phyloP scores from a whole-genome alignment of 345 rosid genomes.

The Corchorus olitorius region DNA sequence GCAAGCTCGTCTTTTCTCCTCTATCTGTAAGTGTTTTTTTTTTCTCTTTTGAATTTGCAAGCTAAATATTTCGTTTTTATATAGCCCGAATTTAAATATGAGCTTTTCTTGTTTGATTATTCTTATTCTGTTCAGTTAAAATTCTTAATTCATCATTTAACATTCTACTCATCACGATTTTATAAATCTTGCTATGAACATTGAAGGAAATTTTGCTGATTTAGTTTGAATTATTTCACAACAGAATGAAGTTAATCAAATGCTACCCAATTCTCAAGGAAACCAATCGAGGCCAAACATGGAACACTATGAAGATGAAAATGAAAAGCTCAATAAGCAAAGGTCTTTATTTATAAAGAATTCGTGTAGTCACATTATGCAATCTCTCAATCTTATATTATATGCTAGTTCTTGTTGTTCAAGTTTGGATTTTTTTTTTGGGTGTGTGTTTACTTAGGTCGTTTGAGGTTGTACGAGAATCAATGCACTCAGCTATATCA shows the following conservation, averaged over 20 bases:
- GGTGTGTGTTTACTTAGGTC: constrained; percentile 35
- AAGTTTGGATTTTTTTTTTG: not conserved
- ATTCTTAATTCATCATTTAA: not conserved
- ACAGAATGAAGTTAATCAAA: constrained; percentile 43
- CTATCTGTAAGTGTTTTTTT: constrained; percentile 43
- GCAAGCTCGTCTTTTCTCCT: constrained; percentile 49
- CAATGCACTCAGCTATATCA: constrained; percentile 80
- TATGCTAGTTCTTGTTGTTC: constrained; percentile 19
- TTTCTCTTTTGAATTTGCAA: not conserved
- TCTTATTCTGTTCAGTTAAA: not conserved
- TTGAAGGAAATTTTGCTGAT: not conserved
- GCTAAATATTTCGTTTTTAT: not conserved
- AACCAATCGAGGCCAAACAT: constrained; percentile 27
- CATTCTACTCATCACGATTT: not conserved
- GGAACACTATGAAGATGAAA: constrained; percentile 21
- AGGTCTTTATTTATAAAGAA: constrained; percentile 26
- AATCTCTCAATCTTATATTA: not conserved
- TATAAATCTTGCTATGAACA: not conserved
- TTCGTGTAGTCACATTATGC: not conserved
- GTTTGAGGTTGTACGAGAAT: constrained; percentile 66
- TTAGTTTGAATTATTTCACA: not conserved
- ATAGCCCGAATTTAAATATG: not conserved
- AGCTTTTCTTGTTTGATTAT: not conserved
- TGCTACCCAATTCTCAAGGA: constrained; percentile 34
- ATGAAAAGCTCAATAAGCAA: constrained; percentile 19